Base-by-base conservation (phyloP, 768 basidiomycete genomes). In the Hemileccinum impolitum region DNA sequence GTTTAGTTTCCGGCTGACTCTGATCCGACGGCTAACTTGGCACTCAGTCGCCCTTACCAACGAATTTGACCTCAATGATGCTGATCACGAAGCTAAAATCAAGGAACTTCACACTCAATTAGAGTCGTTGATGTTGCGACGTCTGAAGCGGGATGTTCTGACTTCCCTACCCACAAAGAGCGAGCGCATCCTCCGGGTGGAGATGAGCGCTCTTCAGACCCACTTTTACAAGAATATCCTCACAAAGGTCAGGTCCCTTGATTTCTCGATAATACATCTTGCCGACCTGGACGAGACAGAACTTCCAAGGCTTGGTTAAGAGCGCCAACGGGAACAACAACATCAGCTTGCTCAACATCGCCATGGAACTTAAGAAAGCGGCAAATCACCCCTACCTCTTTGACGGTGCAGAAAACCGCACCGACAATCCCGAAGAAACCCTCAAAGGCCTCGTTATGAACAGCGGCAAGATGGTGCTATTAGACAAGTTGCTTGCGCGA, bases 181-280 rank as follows among this genome's bases (percentile, higher is more conserved):
- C 67, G 96, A 99, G 71, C 87, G 94, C 34, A 99, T 98, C 57
- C 74, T 99, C 39, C 84, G 96, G 17, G 94, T 98, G 26, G 96
- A 99, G 75, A 94, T 98, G 94, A 87, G 84, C 64, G 81, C 90
- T 44, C 81, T 98, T 65, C 95, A 97, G 70, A 94, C 92, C 6
- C 94, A 94, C 64, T 97, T 94, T 64, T 99, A 99, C 76, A 97
- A 97, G 78, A 98, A 96, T 67, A 98, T 97, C 60, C 71, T 96
- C 54, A 93, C 93, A 31, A 94, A 88, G 81, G 90, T 86, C 50
- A 17, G 73, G 41, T 25, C 17, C 21, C 17, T 30, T 30, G 18
- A 39, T 36, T 34, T 19, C 45, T 17, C 14, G 40, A 19, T 12
- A 38, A 6, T 30, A 32, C 38, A 32, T 41, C 6, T 45, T 47